A percentile compares a stretch with the other conserved stretches of the same genome.
Conservation (phyloP, 139 green algal genomes). For the Yamagishiella unicocca region DNA sequence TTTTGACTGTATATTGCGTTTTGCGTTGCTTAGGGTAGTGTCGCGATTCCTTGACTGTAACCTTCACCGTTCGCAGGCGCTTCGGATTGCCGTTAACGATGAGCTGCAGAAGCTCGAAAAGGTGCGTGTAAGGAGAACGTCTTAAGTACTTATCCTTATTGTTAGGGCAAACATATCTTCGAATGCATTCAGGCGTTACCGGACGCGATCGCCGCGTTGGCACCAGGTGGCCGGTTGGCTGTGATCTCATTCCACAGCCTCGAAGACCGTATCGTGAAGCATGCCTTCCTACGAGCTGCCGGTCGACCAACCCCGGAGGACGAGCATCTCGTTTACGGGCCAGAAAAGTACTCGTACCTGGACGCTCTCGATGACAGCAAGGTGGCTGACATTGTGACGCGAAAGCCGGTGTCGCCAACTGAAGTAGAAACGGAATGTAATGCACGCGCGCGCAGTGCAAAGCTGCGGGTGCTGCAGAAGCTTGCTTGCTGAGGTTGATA, state of each 20-base stretch:
- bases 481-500: too few species aligned
- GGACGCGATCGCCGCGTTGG: slow-evolving; percentile 61
- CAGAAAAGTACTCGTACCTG: slow-evolving; percentile 34
- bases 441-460: slow-evolving; percentile 86
- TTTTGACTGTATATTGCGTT: background rate
- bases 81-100: slow-evolving; percentile 97
- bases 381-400: slow-evolving; percentile 60
- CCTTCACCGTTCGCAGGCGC: slow-evolving; percentile 68
- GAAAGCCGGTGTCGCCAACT: slow-evolving; percentile 57
- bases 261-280: slow-evolving; percentile 96
- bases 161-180: background rate
- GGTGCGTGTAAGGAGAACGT: slow-evolving; percentile 23
- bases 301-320: slow-evolving; percentile 66
- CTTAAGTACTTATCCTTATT: background rate
- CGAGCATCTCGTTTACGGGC: slow-evolving; percentile 54
- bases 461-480: slow-evolving; percentile 89
- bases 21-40: too few species aligned
- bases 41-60: background rate
- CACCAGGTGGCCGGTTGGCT: slow-evolving; percentile 80
- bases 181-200: slow-evolving; percentile 63
- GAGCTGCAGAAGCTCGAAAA: slow-evolving; percentile 83
- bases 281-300: slow-evolving; percentile 79
- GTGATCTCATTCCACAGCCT: slow-evolving; percentile 97
- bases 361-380: slow-evolving; percentile 45
- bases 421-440: slow-evolving; percentile 81